Evolutionary conservation across 768 basidiomycete genomes (phyloP).

Genomic region (Fomitopsis serialis): DNA sequence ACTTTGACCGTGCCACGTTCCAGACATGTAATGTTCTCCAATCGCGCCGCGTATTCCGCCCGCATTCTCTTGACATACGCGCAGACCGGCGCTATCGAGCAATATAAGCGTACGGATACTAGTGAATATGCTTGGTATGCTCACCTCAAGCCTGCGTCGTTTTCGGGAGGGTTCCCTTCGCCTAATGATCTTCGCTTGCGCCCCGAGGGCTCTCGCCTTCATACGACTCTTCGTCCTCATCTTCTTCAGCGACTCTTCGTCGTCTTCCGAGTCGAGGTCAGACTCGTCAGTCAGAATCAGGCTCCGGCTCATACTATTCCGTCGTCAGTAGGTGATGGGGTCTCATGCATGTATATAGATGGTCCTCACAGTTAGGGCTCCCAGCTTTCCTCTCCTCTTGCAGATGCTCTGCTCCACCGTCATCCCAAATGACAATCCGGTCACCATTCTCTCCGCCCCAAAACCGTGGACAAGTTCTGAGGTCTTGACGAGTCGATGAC

Average conservation of each 20-base stretch:
- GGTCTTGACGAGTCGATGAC: constrained; percentile 94
- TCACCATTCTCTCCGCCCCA: constrained; percentile 60
- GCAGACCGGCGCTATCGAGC: constrained; percentile 34
- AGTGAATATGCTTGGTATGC: constrained; percentile 21
- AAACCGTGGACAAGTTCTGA: constrained; percentile 83
- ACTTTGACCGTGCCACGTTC: constrained; percentile 86
- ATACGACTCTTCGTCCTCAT: constrained; percentile 42
- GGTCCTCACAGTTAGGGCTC: constrained; percentile 65
- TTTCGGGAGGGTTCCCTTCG: constrained; percentile 42
- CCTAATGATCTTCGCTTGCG: constrained; percentile 44
- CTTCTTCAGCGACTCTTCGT: constrained; percentile 34
- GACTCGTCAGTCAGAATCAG: constrained; percentile 62
- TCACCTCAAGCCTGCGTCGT: constrained; percentile 50
- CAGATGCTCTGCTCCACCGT: constrained; percentile 71
- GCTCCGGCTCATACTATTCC: constrained; percentile 70
- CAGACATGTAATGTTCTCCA: constrained; percentile 83
- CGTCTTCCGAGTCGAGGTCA: constrained; percentile 40
- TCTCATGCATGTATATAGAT: too few species aligned
- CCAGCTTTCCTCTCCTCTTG: constrained; percentile 70
- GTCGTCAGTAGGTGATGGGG: neutral
- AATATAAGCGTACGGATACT: neutral
- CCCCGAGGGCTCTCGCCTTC: constrained; percentile 32
- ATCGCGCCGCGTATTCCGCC: constrained; percentile 49
- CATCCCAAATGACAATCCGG: constrained; percentile 88
- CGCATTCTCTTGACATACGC: constrained; percentile 68